Conservation (phyloP, 108 stramenopile species). For the Skeletonema menzelii region DNA sequence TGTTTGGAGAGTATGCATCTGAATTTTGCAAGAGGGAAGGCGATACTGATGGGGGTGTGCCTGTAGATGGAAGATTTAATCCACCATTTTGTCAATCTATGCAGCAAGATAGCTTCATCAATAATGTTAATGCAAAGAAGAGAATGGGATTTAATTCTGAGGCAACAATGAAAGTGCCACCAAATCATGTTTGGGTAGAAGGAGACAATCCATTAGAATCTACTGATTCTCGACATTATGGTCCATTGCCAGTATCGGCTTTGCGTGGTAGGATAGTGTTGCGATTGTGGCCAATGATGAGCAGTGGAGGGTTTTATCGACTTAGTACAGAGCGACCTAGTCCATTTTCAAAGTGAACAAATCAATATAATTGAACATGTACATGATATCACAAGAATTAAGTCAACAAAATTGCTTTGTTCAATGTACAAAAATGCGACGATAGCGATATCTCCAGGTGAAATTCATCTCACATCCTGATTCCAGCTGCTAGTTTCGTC, state of each 20-base stretch:
- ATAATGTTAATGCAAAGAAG: neutral
- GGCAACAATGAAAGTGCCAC: constrained; percentile 59
- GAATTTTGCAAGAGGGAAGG: constrained; percentile 23
- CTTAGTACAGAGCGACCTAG: constrained; percentile 27
- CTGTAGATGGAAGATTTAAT: constrained; percentile 14
- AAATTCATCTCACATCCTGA: neutral
- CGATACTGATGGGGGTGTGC: constrained; percentile 15
- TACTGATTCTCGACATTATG: constrained; percentile 90
- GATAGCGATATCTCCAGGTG: too few species aligned
- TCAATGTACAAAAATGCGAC: too few species aligned
- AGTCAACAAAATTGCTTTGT: neutral
- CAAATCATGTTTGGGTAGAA: constrained; percentile 91
- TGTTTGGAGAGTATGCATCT: constrained; percentile 62
- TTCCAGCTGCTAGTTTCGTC: neutral
- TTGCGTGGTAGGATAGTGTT: constrained; percentile 72
- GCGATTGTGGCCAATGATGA: constrained; percentile 73
- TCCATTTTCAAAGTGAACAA: constrained; percentile 29
- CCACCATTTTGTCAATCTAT: constrained; percentile 16
- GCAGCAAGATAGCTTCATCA: neutral
- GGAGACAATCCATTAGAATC: constrained; percentile 93
- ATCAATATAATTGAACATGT: too few species aligned
- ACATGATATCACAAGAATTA: too few species aligned
- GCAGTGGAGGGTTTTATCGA: constrained; percentile 5
- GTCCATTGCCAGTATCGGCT: constrained; percentile 76
- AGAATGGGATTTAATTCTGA: neutral